Evolutionary conservation across 2,329 filamentous ascomycete species (phyloP).

Genomic region (Arachnopeziza araneosa): DNA sequence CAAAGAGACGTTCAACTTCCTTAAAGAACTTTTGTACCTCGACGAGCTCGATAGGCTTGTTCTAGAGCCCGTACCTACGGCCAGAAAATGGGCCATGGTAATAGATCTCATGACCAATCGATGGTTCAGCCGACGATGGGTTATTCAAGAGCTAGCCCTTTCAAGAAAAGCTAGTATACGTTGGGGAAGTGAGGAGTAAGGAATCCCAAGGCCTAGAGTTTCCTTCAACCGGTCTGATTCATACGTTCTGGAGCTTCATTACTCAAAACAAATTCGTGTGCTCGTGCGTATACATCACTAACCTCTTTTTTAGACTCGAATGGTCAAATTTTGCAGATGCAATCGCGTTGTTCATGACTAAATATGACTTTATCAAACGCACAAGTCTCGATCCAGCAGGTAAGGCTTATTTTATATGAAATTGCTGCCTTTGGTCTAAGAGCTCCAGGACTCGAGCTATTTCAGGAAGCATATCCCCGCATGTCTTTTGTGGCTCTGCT

Average conservation of each 20-base stretch:
- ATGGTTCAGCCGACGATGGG: background rate
- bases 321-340: conserved; percentile 33
- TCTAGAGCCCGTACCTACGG: background rate
- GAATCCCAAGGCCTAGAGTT: too few relatives aligned
- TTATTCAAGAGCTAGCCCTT: background rate
- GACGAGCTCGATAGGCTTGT: background rate
- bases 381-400: conserved; percentile 2
- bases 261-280: conserved; percentile 4
- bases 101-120: conserved; percentile 6
- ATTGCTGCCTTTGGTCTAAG: too few relatives aligned
- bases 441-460: too few relatives aligned
- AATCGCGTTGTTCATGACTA: conserved; percentile 17
- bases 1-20: conserved; percentile 5
- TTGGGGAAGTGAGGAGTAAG: background rate
- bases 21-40: conserved; percentile 11
- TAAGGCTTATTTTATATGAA: too few relatives aligned
- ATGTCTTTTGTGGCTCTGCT: too few relatives aligned
- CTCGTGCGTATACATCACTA: conserved; percentile 26
- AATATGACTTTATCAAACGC: conserved; percentile 12
- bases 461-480: too few relatives aligned
- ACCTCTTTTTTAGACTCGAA: background rate
- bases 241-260: conserved; percentile 16
- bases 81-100: background rate
- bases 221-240: conserved; percentile 29
- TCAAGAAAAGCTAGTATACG: background rate